Conservation (phyloP, 1,139 yeast species). For the Geotrichum klebahnii region DNA sequence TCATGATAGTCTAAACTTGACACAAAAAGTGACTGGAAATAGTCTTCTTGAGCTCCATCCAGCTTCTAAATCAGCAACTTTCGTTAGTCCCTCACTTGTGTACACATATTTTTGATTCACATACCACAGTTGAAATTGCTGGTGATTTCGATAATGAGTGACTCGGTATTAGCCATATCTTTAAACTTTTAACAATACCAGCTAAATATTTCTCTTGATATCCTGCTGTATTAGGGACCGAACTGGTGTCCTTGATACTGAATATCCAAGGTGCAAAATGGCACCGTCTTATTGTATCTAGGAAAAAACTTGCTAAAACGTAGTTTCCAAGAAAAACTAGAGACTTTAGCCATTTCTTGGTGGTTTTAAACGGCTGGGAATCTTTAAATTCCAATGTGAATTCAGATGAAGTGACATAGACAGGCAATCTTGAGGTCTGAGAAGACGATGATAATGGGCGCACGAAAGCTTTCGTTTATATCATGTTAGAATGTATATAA, state of each 20-base stretch:
- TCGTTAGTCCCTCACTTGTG: too few relatives aligned
- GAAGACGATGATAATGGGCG: too few relatives aligned
- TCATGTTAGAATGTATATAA: neutral
- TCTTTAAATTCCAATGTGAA: neutral
- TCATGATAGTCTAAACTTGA: conserved; percentile 1
- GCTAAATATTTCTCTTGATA: neutral
- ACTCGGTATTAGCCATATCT: neutral
- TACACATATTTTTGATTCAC: neutral
- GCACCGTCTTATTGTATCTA: neutral
- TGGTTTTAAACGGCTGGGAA: neutral
- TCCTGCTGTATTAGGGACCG: neutral
- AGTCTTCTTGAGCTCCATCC: neutral
- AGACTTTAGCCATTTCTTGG: neutral
- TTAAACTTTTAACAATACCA: conserved; percentile 4
- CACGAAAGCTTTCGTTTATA: neutral
- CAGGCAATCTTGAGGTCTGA: too few relatives aligned
- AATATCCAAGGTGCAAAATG: conserved; percentile 2
- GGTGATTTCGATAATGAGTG: neutral
- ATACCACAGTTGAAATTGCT: neutral
- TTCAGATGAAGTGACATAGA: neutral
- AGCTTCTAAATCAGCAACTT: neutral
- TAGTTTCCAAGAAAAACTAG: conserved; percentile 3
- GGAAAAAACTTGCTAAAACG: conserved; percentile 1
- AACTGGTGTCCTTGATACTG: neutral
- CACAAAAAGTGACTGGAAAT: neutral